Evolutionary conservation across 2,329 filamentous ascomycete species (phyloP), one percentile per base, ranked within the genome.

Genomic region (Mariannaea elegans): DNA sequence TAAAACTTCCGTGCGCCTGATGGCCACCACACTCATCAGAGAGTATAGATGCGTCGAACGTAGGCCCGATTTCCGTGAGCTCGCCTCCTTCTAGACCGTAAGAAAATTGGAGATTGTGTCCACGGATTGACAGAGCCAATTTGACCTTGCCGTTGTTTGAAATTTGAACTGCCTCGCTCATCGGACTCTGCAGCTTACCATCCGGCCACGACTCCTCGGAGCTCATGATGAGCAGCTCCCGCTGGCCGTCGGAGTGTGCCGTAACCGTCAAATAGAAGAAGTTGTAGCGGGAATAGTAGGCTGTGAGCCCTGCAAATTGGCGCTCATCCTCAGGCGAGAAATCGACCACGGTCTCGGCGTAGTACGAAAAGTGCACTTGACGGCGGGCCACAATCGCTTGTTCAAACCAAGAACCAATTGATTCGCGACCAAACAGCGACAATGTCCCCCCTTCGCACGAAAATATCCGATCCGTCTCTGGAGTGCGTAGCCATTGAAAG

Each of bases 21-120:
- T 88, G 85, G 0, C 86, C 86, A 9, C 86, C 86, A 57, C 86
- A 89, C 74, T 89, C 87, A 65, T 89, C 87, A 10, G 81, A 85
- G 7, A 89, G 60, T 13, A 88, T 82, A 7, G 83, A 84, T 0
- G 86, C 86, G 65, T 89, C 84, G 42, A 82, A 82, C 2, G 85
- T 81, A 0, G 82, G 83, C 0, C 86, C 86, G 47, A 88, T 76
- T 61, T 79, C 73, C 67, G 78, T 77, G 59, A 85, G 61, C 23
- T 77, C 65, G 10, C 74, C 75, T 0, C 76, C 80, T 21, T 80
- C 80, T 0, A 87, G 69, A 0, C 82, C 81, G 53, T 87, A 88
- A 47, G 66, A 84, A 60, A 89, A 89, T 69, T 87, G 85, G 63
- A 88, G 67, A 18, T 76, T 68, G 8, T 72, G 72, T 1, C 85